These are phyloP conservation scores for Mayamaea pseudoterrestris DNA, from an alignment of 108 stramenopile genomes.

Conservation along the genomic window DNA sequence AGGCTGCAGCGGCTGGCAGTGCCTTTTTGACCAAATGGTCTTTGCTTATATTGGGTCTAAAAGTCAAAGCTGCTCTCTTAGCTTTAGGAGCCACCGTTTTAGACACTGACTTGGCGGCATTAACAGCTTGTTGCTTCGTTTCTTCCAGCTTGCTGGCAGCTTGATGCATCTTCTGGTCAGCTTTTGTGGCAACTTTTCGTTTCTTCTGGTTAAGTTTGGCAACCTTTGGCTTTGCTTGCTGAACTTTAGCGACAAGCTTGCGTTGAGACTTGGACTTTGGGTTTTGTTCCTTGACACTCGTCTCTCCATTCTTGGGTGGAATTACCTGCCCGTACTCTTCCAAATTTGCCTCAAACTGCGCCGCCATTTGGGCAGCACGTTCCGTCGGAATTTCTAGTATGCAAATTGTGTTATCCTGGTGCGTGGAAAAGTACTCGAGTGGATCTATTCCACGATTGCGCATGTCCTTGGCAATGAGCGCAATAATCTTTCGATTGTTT, in stretches of 20 bases:
- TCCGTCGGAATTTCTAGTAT: slow-evolving; percentile 28
- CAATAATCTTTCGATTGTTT: slow-evolving; percentile 50
- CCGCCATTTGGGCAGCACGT: slow-evolving; percentile 22
- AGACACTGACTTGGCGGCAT: too few species aligned
- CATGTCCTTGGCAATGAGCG: slow-evolving; percentile 55
- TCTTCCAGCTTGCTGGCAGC: slow-evolving; percentile 25
- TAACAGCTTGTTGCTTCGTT: slow-evolving; percentile 15
- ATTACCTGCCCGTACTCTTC: slow-evolving; percentile 35
- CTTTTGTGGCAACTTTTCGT: slow-evolving; percentile 24
- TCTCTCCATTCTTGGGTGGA: slow-evolving; percentile 31
- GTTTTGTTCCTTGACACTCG: slow-evolving; percentile 28
- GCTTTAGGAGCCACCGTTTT: too few species aligned
- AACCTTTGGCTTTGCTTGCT: slow-evolving; percentile 15
- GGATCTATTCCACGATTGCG: slow-evolving; percentile 59
- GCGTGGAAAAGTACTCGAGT: slow-evolving; percentile 41
- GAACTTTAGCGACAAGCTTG: too few species aligned
- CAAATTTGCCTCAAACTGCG: slow-evolving; percentile 19
- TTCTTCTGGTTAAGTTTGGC: slow-evolving; percentile 6
- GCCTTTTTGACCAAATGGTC: not conserved
- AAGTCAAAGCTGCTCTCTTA: too few species aligned
- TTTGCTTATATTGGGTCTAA: too few species aligned
- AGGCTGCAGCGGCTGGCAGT: slow-evolving; percentile 27
- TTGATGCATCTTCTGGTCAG: slow-evolving; percentile 16
- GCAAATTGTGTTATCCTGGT: slow-evolving; percentile 16
- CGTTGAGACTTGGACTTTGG: slow-evolving; percentile 14